Evolutionary conservation across 2,329 filamentous ascomycete species (phyloP), one percentile per base, ranked within the genome.

Genomic region (Colletotrichum sp.): DNA sequence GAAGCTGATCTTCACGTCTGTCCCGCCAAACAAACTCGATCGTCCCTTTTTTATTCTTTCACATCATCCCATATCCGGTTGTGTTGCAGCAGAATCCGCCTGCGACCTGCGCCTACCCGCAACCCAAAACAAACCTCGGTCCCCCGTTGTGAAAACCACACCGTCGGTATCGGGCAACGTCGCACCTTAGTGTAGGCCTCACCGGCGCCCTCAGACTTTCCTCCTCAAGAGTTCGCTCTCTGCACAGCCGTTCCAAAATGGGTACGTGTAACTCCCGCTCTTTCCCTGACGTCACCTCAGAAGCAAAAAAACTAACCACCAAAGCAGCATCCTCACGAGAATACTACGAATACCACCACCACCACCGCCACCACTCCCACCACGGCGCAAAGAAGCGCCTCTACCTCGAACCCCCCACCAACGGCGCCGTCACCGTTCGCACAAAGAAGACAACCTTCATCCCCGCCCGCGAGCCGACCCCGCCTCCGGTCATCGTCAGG

Each of bases 341-440:
- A 59, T 75, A 76, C 63, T 67, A 68, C 67, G 71, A 73, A 24
- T 73, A 73, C 47, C 68, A 73, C 43, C 71, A 73, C 67, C 58
- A 65, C 31, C 70, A 73, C 43, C 80, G 77, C 78, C 72, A 79
- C 78, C 76, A 79, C 75, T 76, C 81, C 34, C 79, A 81, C 73
- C 74, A 77, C 64, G 69, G 77, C 73, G 55, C 73, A 75, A 86
- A 86, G 79, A 86, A 85, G 79, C 83, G 83, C 72, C 80, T 86
- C 77, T 86, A 86, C 73, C 82, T 86, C 54, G 79, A 82, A 54
- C 83, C 83, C 55, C 84, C 85, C 9, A 82, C 81, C 65, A 82
- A 82, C 57, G 85, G 85, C 76, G 79, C 83, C 69, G 78, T 81
- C 74, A 79, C 80, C 59, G 78, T 83, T 67, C 82, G 81, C 55